Evolutionary conservation across 768 basidiomycete genomes (phyloP).

Genomic region (Hemileccinum impolitum): DNA sequence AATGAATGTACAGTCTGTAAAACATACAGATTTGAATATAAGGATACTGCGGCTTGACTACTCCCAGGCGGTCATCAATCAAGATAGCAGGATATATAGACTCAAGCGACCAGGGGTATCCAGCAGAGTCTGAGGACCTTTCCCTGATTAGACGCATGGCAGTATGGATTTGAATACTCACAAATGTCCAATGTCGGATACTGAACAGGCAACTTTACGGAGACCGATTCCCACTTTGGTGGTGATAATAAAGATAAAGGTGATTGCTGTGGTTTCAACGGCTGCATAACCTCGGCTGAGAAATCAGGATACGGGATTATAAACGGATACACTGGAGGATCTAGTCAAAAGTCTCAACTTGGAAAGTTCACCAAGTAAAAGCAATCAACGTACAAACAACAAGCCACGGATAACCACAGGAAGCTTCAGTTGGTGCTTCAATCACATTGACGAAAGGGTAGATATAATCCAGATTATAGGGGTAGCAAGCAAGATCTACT

Average conservation of each 20-base stretch:
- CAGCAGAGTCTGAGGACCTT: slow-evolving; percentile 13
- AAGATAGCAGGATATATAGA: slow-evolving; percentile 21
- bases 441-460: slow-evolving; percentile 26
- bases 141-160: background rate
- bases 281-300: slow-evolving; percentile 4
- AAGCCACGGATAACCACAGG: slow-evolving; percentile 34
- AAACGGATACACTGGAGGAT: slow-evolving; percentile 23
- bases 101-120: slow-evolving; percentile 29
- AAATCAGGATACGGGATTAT: slow-evolving; percentile 13
- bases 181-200: slow-evolving; percentile 35
- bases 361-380: background rate
- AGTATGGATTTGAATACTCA: slow-evolving; percentile 17
- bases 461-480: slow-evolving; percentile 35
- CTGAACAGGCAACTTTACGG: slow-evolving; percentile 11
- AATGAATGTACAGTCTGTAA: background rate
- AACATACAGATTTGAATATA: slow-evolving; percentile 26
- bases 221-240: background rate
- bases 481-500: slow-evolving; percentile 41
- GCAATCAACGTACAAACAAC: slow-evolving; percentile 33
- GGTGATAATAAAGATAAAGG: background rate
- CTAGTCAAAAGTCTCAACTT: slow-evolving; percentile 10
- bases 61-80: background rate
- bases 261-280: background rate
- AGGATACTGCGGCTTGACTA: slow-evolving; percentile 17
- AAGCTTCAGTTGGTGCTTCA: slow-evolving; percentile 4